Evolutionary conservation across 2,329 filamentous ascomycete genomes (phyloP).

Genomic region (Septoria linicola): DNA sequence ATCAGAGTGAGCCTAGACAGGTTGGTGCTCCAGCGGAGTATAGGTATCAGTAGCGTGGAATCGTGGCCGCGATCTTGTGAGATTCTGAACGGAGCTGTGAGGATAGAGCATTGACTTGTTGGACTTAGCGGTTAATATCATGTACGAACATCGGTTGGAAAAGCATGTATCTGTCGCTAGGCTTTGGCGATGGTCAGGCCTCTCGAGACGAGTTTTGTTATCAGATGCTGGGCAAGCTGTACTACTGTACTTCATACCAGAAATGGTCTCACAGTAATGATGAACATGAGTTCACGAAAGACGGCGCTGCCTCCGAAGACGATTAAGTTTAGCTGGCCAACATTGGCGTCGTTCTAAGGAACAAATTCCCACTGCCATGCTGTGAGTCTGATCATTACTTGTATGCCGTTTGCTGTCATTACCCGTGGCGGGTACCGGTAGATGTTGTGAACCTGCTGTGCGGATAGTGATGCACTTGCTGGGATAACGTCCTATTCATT

Average conservation of each 20-base stretch:
- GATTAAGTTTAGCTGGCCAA: background rate
- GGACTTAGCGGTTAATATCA: background rate
- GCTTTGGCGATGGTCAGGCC: no score
- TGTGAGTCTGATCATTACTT: no score
- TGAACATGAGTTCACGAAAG: background rate
- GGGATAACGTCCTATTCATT: no score
- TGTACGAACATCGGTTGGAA: background rate
- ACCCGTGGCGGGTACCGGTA: no score
- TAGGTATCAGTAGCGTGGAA: constrained; percentile 28
- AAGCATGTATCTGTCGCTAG: background rate
- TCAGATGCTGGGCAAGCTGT: background rate
- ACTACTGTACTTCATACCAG: background rate
- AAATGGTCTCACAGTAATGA: constrained; percentile 1
- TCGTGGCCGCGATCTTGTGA: background rate
- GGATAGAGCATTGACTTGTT: background rate
- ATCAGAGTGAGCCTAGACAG: constrained; percentile 31
- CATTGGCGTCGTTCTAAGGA: no score
- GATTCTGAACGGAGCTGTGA: background rate
- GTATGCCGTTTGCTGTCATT: no score
- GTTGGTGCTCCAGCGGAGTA: constrained; percentile 27
- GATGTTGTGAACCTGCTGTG: no score
- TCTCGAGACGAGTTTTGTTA: no score
- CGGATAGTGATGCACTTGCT: no score
- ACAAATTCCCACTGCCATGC: no score
- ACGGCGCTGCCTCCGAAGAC: constrained; percentile 3